phyloP scores from a whole-genome alignment of 1,139 yeast genomes.

The Ashbya aceris region DNA sequence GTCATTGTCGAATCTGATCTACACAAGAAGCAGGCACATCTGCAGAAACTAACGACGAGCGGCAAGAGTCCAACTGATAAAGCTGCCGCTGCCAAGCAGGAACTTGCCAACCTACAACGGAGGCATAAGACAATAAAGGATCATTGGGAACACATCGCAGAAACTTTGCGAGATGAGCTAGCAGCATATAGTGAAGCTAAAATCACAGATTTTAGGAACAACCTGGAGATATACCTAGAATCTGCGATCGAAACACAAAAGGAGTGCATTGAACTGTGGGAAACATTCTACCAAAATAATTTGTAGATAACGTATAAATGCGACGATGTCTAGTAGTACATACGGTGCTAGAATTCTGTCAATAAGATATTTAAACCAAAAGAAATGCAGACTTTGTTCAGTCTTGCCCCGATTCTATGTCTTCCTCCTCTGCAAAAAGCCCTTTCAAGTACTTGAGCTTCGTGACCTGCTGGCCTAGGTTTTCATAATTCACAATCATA shows the following conservation, averaged over 20 bases:
- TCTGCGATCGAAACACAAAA: constrained; percentile 89
- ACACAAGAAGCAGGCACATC: constrained; percentile 36
- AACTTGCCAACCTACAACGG: constrained; percentile 48
- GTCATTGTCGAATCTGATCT: constrained; percentile 45
- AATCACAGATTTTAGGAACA: constrained; percentile 76
- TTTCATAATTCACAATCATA: constrained; percentile 40
- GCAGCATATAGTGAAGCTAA: constrained; percentile 64
- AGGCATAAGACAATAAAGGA: constrained; percentile 49
- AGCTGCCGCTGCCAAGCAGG: constrained; percentile 43
- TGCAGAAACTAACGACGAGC: constrained; percentile 47
- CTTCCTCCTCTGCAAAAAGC: constrained; percentile 27
- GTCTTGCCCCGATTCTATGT: constrained; percentile 16
- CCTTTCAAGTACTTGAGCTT: constrained; percentile 23
- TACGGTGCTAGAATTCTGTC: too few relatives aligned
- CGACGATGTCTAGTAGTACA: too few relatives aligned
- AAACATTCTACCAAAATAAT: constrained; percentile 53
- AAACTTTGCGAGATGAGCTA: constrained; percentile 60
- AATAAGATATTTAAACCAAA: too few relatives aligned
- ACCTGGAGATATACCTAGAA: constrained; percentile 85
- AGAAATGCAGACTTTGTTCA: not conserved
- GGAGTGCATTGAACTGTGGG: constrained; percentile 92
- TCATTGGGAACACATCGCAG: constrained; percentile 52
- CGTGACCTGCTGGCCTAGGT: constrained; percentile 33
- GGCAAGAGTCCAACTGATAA: constrained; percentile 54
- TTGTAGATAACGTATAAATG: constrained; percentile 11